phyloP scores from a whole-genome alignment of 2,329 filamentous ascomycete species.

The Neonectria hederae region DNA sequence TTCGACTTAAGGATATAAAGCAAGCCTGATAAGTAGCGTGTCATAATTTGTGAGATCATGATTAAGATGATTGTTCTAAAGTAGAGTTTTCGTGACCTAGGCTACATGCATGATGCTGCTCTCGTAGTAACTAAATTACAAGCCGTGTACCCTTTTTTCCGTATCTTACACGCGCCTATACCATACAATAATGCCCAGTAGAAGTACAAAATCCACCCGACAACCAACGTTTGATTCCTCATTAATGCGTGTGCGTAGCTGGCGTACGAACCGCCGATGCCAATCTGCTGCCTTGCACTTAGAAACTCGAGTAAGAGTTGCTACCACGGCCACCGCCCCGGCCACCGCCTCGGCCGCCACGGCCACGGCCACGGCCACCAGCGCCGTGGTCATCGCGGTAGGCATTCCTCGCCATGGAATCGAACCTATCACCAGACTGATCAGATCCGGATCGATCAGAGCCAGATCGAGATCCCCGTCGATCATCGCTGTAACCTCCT shows the following conservation, averaged over 20 bases:
- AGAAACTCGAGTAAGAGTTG: constrained; percentile 19
- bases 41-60: neutral
- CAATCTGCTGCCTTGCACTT: constrained; percentile 1
- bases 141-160: constrained; percentile 33
- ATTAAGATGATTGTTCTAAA: constrained; percentile 37
- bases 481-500: constrained; percentile 27
- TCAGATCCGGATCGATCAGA: neutral
- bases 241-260: constrained; percentile 15
- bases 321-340: constrained; percentile 19
- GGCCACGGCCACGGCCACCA: constrained; percentile 27
- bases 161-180: constrained; percentile 36
- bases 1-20: too few relatives aligned
- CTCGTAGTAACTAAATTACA: constrained; percentile 39
- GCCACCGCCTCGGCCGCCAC: constrained; percentile 32
- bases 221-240: constrained; percentile 9
- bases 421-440: constrained; percentile 39
- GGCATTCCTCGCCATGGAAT: constrained; percentile 38
- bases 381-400: constrained; percentile 39
- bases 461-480: constrained; percentile 1
- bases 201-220: constrained; percentile 38
- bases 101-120: constrained; percentile 34
- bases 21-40: neutral
- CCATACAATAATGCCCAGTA: constrained; percentile 40
- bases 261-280: neutral
- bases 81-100: constrained; percentile 39